Evolutionary conservation across 2,329 filamentous ascomycete species (phyloP), one percentile per base, ranked within the genome.

Genomic region (Cordyceps cicadae): DNA sequence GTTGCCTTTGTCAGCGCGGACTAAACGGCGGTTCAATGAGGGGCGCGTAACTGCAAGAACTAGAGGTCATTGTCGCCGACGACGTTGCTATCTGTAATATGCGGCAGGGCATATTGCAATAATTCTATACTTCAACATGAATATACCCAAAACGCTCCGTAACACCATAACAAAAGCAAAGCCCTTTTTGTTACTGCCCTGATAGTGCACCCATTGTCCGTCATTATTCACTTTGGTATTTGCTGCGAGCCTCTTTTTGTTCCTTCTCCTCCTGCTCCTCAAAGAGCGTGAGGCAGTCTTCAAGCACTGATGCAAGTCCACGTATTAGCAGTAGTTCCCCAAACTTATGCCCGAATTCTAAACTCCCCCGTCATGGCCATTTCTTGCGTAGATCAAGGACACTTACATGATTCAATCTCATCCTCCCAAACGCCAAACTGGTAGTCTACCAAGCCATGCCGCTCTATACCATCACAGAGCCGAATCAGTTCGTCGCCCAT

Each of bases 401-500:
- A 49, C 89, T 75, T 79, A 96, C 92, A 82, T 62, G 84, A 83
- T 67, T 94, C 84, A 67, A 97, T 97, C 70, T 90, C 86, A 70
- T 97, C 92, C 74, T 97, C 94, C 84, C 91, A 95, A 29, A 97
- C 90, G 9, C 94, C 94, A 77, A 96, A 95, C 69, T 97, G 89
- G 72, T 97, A 99, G 75, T 99, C 94, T 12, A 99, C 91, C 53
- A 99, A 77, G n/a, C 94, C 94, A 70, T 95, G 87, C 66, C 88
- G 87, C 73, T 97, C 93, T 64, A 97, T 83, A 55, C 84, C 84
- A 71, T 97, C 92, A 71, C 92, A 96, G 55, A 96, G 79, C 55
- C 86, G 83, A 60, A 96, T 82, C 34, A 99, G 75, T 68, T 96
- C 88, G 59, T 88, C 87, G 14, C 90, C 91, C 83, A 97, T 87